Evolutionary conservation across 2,329 filamentous ascomycete species (phyloP).

Genomic region (Stenocarpella maydis): DNA sequence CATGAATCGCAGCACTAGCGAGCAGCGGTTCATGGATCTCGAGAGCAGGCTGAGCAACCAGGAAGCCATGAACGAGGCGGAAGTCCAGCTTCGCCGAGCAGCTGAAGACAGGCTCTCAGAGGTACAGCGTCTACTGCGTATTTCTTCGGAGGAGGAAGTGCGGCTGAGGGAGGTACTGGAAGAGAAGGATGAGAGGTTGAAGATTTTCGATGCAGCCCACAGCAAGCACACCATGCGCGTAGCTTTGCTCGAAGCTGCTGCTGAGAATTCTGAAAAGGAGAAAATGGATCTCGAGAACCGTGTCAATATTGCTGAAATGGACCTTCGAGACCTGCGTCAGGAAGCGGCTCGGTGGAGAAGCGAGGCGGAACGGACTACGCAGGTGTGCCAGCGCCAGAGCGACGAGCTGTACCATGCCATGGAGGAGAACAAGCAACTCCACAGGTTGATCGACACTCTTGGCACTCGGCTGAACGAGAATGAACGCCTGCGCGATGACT

Average conservation of each 20-base stretch:
- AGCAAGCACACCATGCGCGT: conserved; percentile 68
- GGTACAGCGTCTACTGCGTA: conserved; percentile 72
- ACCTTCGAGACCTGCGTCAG: conserved; percentile 63
- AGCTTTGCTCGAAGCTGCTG: conserved; percentile 73
- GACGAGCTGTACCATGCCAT: conserved; percentile 57
- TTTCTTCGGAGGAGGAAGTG: conserved; percentile 76
- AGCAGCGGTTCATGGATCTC: conserved; percentile 71
- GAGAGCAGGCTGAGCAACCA: conserved; percentile 73
- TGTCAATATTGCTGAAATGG: conserved; percentile 60
- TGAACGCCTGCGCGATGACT: conserved; percentile 81
- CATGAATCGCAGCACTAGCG: conserved; percentile 65
- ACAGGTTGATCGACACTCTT: conserved; percentile 76
- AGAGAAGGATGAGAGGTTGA: conserved; percentile 74
- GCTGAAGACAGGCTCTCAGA: conserved; percentile 78
- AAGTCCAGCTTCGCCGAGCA: conserved; percentile 68
- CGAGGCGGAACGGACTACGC: conserved; percentile 67
- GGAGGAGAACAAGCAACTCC: conserved; percentile 76
- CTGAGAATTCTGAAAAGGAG: conserved; percentile 62
- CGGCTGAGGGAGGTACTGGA: conserved; percentile 72
- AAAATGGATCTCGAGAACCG: conserved; percentile 65
- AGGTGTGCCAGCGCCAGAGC: conserved; percentile 57
- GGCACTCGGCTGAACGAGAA: conserved; percentile 85
- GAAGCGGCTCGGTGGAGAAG: conserved; percentile 68
- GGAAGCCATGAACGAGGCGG: conserved; percentile 70
- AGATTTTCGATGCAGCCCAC: conserved; percentile 63